phyloP scores from a whole-genome alignment of 257 asterid species.

The Capsicum chinense region DNA sequence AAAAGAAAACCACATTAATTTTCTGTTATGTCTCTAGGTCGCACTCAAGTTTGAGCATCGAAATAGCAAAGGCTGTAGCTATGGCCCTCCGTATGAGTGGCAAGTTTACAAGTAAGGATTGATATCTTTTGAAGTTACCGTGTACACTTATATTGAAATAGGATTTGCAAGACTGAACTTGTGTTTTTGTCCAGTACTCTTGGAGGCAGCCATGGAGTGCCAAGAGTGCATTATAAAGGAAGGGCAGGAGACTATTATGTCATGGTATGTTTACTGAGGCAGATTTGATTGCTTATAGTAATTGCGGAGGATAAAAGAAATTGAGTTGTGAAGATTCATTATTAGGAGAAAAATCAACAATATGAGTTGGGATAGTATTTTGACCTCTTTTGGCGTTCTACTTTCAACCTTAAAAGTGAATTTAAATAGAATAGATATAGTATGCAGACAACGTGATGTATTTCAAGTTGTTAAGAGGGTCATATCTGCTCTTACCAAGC shows the following conservation, averaged over 20 bases:
- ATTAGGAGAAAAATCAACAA: neutral
- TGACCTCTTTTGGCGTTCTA: slow-evolving; percentile 13
- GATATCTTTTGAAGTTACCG: slow-evolving; percentile 11
- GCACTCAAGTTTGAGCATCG: slow-evolving; percentile 58
- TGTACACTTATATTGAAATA: neutral
- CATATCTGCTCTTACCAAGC: neutral
- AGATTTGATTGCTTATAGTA: neutral
- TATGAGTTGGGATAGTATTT: neutral
- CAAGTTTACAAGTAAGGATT: slow-evolving; percentile 54
- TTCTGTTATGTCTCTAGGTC: slow-evolving; percentile 35
- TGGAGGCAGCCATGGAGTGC: slow-evolving; percentile 59
- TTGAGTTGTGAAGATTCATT: neutral
- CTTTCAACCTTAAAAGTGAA: neutral
- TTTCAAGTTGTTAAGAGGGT: neutral
- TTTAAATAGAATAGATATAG: slow-evolving; percentile 1
- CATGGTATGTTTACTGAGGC: slow-evolving; percentile 42
- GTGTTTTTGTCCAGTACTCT: slow-evolving; percentile 42
- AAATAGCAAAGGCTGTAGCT: slow-evolving; percentile 58
- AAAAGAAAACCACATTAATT: neutral
- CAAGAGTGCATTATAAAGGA: slow-evolving; percentile 55
- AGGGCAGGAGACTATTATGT: slow-evolving; percentile 53
- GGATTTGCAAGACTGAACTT: neutral
- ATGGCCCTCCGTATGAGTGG: slow-evolving; percentile 60
- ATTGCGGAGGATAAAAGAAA: neutral
- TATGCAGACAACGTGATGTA: neutral